These are phyloP conservation scores for Neonothopanus nambi DNA, from an alignment of 1,284 basidiomycete genomes.

Conservation along the genomic window DNA sequence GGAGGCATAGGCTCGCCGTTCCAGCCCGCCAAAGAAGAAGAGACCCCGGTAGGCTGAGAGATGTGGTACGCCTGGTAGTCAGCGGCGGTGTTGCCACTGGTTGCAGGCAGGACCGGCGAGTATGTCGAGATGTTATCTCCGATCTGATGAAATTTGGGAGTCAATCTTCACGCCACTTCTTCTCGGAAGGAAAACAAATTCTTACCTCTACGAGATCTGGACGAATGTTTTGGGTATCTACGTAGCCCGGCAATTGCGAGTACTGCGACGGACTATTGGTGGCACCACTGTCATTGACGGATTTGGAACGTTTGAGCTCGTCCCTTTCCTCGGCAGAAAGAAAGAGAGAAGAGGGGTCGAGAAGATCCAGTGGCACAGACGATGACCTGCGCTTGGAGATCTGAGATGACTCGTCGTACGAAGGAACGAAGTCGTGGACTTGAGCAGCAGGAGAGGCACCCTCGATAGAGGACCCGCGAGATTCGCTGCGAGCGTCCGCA, in stretches of 20 bases:
- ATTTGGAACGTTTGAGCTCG: not conserved
- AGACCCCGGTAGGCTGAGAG: slow-evolving; percentile 30
- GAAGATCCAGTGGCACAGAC: slow-evolving; percentile 11
- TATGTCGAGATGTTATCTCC: not conserved
- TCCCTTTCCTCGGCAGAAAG: not conserved
- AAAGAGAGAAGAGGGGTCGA: not conserved
- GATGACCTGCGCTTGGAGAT: slow-evolving; percentile 8
- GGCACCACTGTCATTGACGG: not conserved
- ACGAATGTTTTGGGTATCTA: not conserved
- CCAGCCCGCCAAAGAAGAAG: slow-evolving; percentile 34
- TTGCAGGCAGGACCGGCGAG: not conserved
- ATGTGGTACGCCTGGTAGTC: slow-evolving; percentile 5
- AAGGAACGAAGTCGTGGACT: not conserved
- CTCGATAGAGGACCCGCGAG: no score
- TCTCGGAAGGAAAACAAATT: not conserved
- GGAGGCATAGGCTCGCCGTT: slow-evolving; percentile 17
- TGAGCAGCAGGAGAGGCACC: no score
- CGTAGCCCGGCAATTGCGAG: not conserved
- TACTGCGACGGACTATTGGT: no score
- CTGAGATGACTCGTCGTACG: not conserved
- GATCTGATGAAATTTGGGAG: not conserved
- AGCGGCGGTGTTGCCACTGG: not conserved
- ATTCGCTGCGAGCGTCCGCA: no score
- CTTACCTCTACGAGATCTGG: not conserved
- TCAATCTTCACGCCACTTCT: no score